Conservation (phyloP, 2,329 filamentous ascomycete genomes). For the Diaporthe longicolla region DNA sequence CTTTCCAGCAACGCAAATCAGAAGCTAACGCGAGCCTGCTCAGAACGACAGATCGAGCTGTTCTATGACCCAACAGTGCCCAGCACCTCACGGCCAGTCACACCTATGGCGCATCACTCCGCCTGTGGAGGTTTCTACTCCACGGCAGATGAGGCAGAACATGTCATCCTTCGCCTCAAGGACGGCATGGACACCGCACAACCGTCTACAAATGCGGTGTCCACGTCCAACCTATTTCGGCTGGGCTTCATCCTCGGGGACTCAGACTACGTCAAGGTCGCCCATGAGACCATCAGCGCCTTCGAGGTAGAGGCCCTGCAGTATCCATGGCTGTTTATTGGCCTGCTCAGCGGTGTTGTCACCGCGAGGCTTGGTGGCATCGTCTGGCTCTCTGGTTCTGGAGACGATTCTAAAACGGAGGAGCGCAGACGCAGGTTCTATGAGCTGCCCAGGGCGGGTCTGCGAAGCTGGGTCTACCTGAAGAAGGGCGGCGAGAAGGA, state of each 20-base stretch:
- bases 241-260: conserved; percentile 79
- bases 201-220: conserved; percentile 89
- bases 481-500: conserved; percentile 36
- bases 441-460: conserved; percentile 48
- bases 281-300: conserved; percentile 81
- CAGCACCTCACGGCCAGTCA: conserved; percentile 53
- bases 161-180: conserved; percentile 89
- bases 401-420: conserved; percentile 37
- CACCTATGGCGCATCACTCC: conserved; percentile 50
- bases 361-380: conserved; percentile 79
- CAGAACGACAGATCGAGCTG: conserved; percentile 78
- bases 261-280: conserved; percentile 73
- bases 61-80: conserved; percentile 78
- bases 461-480: conserved; percentile 48
- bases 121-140: conserved; percentile 79
- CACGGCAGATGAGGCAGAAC: conserved; percentile 72
- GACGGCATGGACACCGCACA: conserved; percentile 95
- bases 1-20: conserved; percentile 8
- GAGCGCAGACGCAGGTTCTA: conserved; percentile 44
- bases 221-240: conserved; percentile 89
- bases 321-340: conserved; percentile 92
- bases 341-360: conserved; percentile 82
- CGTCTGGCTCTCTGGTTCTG: conserved; percentile 47
- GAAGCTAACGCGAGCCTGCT: conserved; percentile 9
- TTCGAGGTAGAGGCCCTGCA: conserved; percentile 95